Percentiles rank a stretch among this genome's conserved stretches.
Evolutionary conservation across 345 rosid genomes (phyloP).

Genomic region (Ailanthus altissimus): DNA sequence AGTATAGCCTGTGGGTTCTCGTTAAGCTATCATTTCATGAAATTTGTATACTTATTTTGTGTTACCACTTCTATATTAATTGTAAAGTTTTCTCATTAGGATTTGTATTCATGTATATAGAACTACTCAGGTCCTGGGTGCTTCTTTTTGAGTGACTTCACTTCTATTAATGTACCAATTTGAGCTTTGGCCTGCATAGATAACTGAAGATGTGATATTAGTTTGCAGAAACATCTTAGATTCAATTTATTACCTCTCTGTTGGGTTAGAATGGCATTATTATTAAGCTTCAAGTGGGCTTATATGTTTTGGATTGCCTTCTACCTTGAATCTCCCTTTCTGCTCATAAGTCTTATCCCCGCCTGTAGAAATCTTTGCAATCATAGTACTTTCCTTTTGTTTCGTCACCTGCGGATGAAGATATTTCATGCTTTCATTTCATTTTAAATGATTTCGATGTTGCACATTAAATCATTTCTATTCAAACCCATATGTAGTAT

Average conservation of each 20-base stretch:
- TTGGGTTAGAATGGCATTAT: background rate
- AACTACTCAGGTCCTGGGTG: background rate
- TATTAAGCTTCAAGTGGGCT: no score
- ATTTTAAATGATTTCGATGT: no score
- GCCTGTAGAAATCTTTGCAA: background rate
- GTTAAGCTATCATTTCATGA: conserved; percentile 20
- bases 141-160: background rate
- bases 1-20: background rate
- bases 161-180: background rate
- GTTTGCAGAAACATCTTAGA: background rate
- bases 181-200: conserved; percentile 2
- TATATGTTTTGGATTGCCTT: background rate
- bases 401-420: background rate
- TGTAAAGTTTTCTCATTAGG: conserved; percentile 29
- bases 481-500: no score
- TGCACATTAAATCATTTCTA: background rate
- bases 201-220: conserved; percentile 1
- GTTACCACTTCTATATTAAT: conserved; percentile 13
- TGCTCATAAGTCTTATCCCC: background rate
- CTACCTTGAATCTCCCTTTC: background rate
- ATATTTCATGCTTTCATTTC: background rate
- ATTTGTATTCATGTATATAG: background rate
- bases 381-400: background rate
- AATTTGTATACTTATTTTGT: conserved; percentile 29
- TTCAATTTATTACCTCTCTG: background rate